phyloP scores from a whole-genome alignment of 139 green algal genomes.

The Gonium pectorale region DNA sequence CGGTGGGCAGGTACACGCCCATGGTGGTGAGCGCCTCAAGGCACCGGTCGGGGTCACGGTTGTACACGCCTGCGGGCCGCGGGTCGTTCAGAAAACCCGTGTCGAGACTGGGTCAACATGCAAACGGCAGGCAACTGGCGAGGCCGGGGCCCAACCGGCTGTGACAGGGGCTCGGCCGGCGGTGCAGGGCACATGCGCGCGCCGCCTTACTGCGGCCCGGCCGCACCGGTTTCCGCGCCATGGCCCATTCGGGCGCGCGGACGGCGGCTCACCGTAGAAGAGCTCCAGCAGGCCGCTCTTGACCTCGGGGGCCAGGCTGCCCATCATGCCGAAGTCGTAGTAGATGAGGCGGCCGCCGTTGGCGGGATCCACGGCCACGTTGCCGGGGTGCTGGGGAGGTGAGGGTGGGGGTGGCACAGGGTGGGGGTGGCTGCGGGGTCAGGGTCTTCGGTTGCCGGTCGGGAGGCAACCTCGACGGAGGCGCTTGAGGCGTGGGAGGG shows the following conservation, averaged over 20 bases:
- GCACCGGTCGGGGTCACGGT: conserved; percentile 68
- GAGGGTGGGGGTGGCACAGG: conserved; percentile 74
- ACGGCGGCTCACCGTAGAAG: conserved; percentile 96
- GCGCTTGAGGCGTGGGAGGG: too few relatives aligned
- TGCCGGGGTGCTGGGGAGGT: conserved; percentile 94
- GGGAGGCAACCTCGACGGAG: too few relatives aligned
- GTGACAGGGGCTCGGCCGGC: too few relatives aligned
- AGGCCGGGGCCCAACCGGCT: too few relatives aligned
- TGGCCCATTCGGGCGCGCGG: neutral
- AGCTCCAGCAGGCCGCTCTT: conserved; percentile 91
- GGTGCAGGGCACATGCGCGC: too few relatives aligned
- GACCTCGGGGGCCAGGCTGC: conserved; percentile 48
- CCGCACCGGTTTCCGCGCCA: neutral
- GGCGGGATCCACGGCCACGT: conserved; percentile 92
- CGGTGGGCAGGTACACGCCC: conserved; percentile 91
- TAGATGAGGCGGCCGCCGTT: conserved; percentile 85
- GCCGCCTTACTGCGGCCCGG: too few relatives aligned
- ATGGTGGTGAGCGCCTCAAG: conserved; percentile 88
- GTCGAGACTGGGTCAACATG: too few relatives aligned
- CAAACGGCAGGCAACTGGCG: too few relatives aligned
- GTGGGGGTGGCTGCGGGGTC: neutral
- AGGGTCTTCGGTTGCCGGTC: too few relatives aligned
- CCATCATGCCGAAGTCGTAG: conserved; percentile 98
- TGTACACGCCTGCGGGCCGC: conserved; percentile 44
- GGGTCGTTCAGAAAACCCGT: too few relatives aligned